phyloP scores from a whole-genome alignment of 768 basidiomycete species.

The Xerocomellus intermedius region DNA sequence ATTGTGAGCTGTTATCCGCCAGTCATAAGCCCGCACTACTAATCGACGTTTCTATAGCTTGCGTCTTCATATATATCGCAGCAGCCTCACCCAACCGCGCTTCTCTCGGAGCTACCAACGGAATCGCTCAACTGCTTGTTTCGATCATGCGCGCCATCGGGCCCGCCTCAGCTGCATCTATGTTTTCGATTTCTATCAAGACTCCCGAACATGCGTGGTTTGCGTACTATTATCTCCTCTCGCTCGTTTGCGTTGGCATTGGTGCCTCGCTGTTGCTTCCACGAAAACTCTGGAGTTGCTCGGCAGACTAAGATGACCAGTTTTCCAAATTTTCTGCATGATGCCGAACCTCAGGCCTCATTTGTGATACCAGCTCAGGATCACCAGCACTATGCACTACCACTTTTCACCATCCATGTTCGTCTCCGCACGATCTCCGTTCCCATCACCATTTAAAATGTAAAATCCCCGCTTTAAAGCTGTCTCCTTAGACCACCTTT shows the following conservation, averaged over 20 bases:
- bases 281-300: conserved; percentile 24
- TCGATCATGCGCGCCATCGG: conserved; percentile 47
- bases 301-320: not conserved
- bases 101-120: conserved; percentile 72
- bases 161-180: conserved; percentile 56
- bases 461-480: no score
- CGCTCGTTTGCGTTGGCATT: conserved; percentile 16
- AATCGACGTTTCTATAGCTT: conserved; percentile 40
- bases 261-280: conserved; percentile 26
- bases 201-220: conserved; percentile 30
- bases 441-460: no score
- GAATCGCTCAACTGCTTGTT: conserved; percentile 48
- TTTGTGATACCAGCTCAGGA: conserved; percentile 31
- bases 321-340: not conserved
- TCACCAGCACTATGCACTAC: no score
- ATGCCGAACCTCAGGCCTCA: no score
- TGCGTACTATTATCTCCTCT: conserved; percentile 26
- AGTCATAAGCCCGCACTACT: not conserved
- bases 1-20: conserved; percentile 42
- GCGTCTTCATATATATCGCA: conserved; percentile 69
- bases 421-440: no score
- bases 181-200: conserved; percentile 66
- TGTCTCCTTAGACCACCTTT: no score
- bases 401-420: no score
- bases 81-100: conserved; percentile 64